phyloP scores from a whole-genome alignment of 164 flowering plant species.

The Buxus sempervirens region DNA sequence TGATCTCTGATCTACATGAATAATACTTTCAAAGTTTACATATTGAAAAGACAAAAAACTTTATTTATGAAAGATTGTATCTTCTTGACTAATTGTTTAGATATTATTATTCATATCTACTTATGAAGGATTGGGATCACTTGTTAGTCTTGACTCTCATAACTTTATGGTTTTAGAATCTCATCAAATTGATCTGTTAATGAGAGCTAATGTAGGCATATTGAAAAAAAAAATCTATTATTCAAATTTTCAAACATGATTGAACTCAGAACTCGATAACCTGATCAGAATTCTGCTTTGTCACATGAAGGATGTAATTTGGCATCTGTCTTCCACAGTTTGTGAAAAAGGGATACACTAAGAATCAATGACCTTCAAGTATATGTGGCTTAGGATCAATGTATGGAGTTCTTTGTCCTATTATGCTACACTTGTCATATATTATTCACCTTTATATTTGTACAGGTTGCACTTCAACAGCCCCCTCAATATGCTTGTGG shows the following conservation, averaged over 20 bases:
- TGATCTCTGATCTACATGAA: neutral
- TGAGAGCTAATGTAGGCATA: neutral
- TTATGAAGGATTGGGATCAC: neutral
- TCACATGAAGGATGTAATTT: too few relatives aligned
- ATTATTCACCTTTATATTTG: slow-evolving; percentile 10
- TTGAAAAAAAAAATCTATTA: too few relatives aligned
- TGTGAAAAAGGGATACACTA: too few relatives aligned
- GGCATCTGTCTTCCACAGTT: too few relatives aligned
- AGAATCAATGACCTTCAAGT: too few relatives aligned
- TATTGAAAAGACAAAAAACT: neutral
- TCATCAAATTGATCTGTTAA: neutral
- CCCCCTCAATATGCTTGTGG: slow-evolving; percentile 96
- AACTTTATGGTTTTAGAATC: neutral
- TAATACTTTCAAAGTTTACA: too few relatives aligned
- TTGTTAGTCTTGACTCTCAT: neutral
- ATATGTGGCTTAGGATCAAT: neutral
- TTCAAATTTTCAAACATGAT: neutral
- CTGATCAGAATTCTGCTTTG: too few relatives aligned
- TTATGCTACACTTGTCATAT: neutral
- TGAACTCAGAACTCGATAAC: too few relatives aligned
- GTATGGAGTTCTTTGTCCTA: neutral
- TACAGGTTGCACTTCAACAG: slow-evolving; percentile 93
- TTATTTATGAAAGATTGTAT: neutral
- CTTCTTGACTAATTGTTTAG: neutral
- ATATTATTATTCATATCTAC: neutral